Evolutionary conservation across 2,329 filamentous ascomycete species (phyloP), one percentile per base, ranked within the genome.

Genomic region (Dothideomycetidae sp.): DNA sequence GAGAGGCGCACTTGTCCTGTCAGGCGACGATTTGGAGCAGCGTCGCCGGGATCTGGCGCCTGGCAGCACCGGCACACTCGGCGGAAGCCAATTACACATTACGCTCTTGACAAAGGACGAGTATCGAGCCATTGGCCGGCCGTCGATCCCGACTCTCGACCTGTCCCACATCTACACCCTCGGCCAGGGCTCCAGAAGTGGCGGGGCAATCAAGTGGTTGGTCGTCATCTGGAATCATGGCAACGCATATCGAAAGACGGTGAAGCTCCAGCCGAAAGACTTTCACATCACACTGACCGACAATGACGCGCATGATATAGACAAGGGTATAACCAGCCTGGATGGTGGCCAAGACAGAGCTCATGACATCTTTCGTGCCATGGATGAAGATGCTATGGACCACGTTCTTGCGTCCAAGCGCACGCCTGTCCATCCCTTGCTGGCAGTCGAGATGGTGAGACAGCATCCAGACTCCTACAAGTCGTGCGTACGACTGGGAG

Each of bases 141-240:
- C 35, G 10, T 11, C 11, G 10, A n/a, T 37, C 7, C 35, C 35
- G n/a, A 18, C n/a, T n/a, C 21, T 37, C 7, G 28, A 37, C 15
- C 3, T 29, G 11, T 29, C 10, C 11, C 29, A 37, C 18, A 12
- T 37, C n/a, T 28, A 37, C 31, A 28, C 28, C 7, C 28, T 37
- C 11, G 35, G 35, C 10, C 11, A 21, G 5, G 35, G 35, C 4
- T 13, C 23, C 12, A 23, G 12, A 5, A 10, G 13, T 9, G 35
- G 21, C 11, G 18, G 35, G 14, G 17, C 26, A 19, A 11, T 32
- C 2, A 29, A 23, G 11, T 41, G 40, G 16, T 35, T 33, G 3
- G 39, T 41, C 5, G 15, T 41, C 3, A 37, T 41, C 17, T 44
- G 42, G 42, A 35, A 37, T 13, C 36, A 41, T n/a, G 42, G 33